Evolutionary conservation across 169 alveolate species (phyloP), one percentile per base, ranked within the genome.

Genomic region (Theileria sp.): DNA sequence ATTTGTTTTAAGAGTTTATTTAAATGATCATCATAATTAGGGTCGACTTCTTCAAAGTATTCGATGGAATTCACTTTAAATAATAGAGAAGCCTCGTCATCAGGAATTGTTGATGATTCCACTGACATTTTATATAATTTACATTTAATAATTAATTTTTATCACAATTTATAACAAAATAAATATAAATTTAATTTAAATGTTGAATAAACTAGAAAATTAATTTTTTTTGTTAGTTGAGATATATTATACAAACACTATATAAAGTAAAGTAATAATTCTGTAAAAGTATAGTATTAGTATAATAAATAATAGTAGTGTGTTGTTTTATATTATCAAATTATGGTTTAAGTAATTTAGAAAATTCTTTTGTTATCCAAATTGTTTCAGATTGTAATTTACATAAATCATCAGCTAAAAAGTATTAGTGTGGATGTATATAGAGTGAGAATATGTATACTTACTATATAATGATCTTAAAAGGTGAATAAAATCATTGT

Each of bases 371-470:
- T 10, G 83, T 50, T 30, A 81, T 69, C 84, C 88, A 72, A 15
- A 81, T 32, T 5, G 68, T 51, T 17, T 81, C 83, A 9, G 81
- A 61, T 77, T 81, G 88, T 26, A 81, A 76, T 62, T 68, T 75
- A 34, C 79, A 70, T 9, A 81, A 71, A 19, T 81, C 83, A 34
- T 75, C 34, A 7, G 88, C 83, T 80, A 69, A 58, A 72, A 73
- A 74, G 1, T 6, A 26, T 13, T 28, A 49, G 21, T 44, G 19
- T 7, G 3, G 8, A 5, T 25, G 21, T 49, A 1, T 19, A 21
- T 32, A 44, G 8, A 36, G 8, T 44, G 15, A 44, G 17, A 44
- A 44, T 44, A 8, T 0, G 21, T 9, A 68, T n/a, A 72, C 83
- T 3, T 73, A 61, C 78, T 50, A 76, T 72, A 75, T 38, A 73